Conservation (phyloP, 345 rosid species). For the Eucalyptus victrix region DNA sequence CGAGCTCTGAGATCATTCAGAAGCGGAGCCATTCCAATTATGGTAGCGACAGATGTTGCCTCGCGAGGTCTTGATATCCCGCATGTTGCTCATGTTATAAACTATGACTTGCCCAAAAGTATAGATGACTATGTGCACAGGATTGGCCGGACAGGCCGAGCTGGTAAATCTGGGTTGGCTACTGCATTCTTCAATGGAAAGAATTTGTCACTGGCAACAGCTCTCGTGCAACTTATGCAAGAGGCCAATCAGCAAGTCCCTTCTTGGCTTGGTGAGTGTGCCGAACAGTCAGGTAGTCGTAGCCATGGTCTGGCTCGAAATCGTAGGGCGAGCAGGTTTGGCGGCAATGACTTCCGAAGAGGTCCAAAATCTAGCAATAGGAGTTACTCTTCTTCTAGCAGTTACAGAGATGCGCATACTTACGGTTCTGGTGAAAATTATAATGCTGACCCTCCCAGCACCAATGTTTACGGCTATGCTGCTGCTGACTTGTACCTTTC, state of each 20-base stretch:
- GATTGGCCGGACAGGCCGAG: slow-evolving; percentile 50
- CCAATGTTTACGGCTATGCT: neutral
- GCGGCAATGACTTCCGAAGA: slow-evolving; percentile 32
- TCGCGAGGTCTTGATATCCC: slow-evolving; percentile 46
- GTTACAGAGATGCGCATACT: neutral
- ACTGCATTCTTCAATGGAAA: slow-evolving; percentile 41
- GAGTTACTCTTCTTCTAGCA: neutral
- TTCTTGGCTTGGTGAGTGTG: slow-evolving; percentile 22
- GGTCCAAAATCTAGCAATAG: neutral
- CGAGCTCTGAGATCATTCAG: slow-evolving; percentile 34
- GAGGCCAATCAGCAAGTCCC: slow-evolving; percentile 43
- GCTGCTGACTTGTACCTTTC: neutral
- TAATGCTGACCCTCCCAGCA: neutral
- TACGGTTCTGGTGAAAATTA: neutral
- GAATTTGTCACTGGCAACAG: slow-evolving; percentile 21
- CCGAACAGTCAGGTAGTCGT: slow-evolving; percentile 1
- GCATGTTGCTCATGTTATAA: slow-evolving; percentile 36
- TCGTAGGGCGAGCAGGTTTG: slow-evolving; percentile 12
- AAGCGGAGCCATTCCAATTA: slow-evolving; percentile 24
- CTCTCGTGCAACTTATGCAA: slow-evolving; percentile 25
- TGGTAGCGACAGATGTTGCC: slow-evolving; percentile 62
- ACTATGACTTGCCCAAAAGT: slow-evolving; percentile 35
- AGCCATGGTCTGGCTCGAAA: neutral
- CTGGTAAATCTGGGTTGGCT: slow-evolving; percentile 35
- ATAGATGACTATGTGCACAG: slow-evolving; percentile 47